Evolutionary conservation across 345 rosid species (phyloP).

Genomic region (Corchorus capsularis): DNA sequence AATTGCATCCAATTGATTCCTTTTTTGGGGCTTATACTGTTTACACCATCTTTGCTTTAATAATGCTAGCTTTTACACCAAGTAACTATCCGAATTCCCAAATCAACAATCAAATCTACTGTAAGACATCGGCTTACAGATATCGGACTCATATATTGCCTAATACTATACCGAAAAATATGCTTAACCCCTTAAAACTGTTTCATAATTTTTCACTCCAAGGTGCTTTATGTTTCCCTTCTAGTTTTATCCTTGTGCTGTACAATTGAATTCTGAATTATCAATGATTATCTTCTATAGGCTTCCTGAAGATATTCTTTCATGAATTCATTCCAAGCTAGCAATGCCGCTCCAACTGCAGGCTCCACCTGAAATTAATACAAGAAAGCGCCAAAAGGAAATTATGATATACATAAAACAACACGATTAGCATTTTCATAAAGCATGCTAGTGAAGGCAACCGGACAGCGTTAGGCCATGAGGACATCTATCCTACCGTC

Average conservation of each 20-base stretch:
- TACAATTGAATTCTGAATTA: constrained; percentile 30
- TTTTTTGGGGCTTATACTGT: neutral
- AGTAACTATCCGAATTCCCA: constrained; percentile 11
- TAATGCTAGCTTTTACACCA: neutral
- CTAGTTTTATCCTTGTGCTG: constrained; percentile 23
- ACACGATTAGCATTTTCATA: neutral
- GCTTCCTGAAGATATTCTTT: constrained; percentile 29
- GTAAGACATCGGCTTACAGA: neutral
- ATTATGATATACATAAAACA: neutral
- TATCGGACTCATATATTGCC: constrained; percentile 14
- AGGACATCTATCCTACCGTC: neutral
- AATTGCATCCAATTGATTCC: neutral
- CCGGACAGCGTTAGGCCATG: neutral
- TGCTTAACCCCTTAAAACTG: constrained; percentile 4
- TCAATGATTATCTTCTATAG: constrained; percentile 16
- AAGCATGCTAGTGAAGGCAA: constrained; percentile 8
- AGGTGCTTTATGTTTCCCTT: constrained; percentile 12
- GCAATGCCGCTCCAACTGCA: constrained; percentile 71
- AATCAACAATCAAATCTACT: neutral
- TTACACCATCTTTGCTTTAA: neutral
- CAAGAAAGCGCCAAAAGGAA: constrained; percentile 4
- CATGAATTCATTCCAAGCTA: constrained; percentile 51
- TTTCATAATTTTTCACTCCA: neutral
- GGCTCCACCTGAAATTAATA: constrained; percentile 59
- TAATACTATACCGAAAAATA: constrained; percentile 1